Base-by-base conservation (phyloP, 169 alveolate genomes). In the Plasmodium chabaudi region DNA sequence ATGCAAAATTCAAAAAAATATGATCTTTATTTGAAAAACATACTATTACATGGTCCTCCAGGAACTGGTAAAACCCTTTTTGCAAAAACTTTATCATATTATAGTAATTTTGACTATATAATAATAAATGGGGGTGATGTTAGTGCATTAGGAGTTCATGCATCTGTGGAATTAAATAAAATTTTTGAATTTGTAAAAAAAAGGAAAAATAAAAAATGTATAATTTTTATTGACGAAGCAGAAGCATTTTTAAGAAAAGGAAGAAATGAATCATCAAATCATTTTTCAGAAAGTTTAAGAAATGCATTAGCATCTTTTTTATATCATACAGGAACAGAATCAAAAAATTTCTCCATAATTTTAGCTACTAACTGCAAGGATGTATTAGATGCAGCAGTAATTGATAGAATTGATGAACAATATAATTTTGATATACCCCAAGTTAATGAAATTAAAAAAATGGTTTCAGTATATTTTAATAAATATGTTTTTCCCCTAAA, bases 181-280 rank as follows among this genome's bases (percentile, higher is more conserved):
- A 94, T 98, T 12, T 98, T 98, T 71, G 95, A 96, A 42, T 98
- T 99, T 99, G 97, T 99, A 23, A 95, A 97, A 72, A 95, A 94
- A 65, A 94, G 98, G 74, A 96, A 95, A 71, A 86, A 86, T 49
- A 96, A 92, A 87, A 99, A 98, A 15, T 92, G 98, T 82, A 75
- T 97, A 5, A 94, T 98, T 44, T 98, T 98, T 94, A 96, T 98
- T 67, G 99, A 98, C 88, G 99, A 98, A 93, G 99, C 99, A n/a
- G 99, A 97, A 91, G 99, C 99, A 6, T 97, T 97, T 91, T 88
- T 98, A 55, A 88, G 99, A 51, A 96, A 96, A 88, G 96, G 99
- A 87, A 92, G 98, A 91, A 87, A 92, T 53, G 87, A 86, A 88
- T 68, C 75, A 44, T 93, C 92, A 21, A 34, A 27, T 15, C 94